Evolutionary conservation across 345 rosid species (phyloP).

Genomic region (Geranium rotundifolium): DNA sequence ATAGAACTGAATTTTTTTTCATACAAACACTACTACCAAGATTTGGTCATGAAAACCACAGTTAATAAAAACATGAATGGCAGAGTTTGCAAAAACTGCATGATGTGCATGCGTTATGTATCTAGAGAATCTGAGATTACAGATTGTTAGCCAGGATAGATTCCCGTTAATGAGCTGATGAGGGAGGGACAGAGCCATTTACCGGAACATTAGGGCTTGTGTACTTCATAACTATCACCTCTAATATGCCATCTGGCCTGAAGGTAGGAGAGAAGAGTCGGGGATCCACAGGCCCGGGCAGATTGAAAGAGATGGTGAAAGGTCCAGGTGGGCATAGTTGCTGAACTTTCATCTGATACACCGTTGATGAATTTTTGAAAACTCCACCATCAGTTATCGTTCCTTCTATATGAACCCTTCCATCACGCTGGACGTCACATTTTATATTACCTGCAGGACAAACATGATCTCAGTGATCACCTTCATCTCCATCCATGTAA

Average conservation of each 20-base stretch:
- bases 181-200: neutral
- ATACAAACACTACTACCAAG: no score
- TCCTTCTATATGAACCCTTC: slow-evolving; percentile 50
- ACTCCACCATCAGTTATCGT: slow-evolving; percentile 25
- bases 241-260: slow-evolving; percentile 51
- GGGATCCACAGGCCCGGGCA: slow-evolving; percentile 77
- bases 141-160: no score
- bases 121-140: no score
- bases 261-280: slow-evolving; percentile 33
- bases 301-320: slow-evolving; percentile 41
- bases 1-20: no score
- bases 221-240: slow-evolving; percentile 47
- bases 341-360: slow-evolving; percentile 35
- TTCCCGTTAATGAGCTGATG: neutral
- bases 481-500: neutral
- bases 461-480: slow-evolving; percentile 6
- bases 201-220: neutral
- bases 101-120: no score
- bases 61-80: no score
- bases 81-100: no score
- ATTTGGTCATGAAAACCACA: no score
- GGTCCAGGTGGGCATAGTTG: slow-evolving; percentile 50
- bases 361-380: slow-evolving; percentile 16
- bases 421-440: slow-evolving; percentile 43
- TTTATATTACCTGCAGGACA: slow-evolving; percentile 34